phyloP scores from a whole-genome alignment of 2,329 filamentous ascomycete species.

The Calonectria naviculata region DNA sequence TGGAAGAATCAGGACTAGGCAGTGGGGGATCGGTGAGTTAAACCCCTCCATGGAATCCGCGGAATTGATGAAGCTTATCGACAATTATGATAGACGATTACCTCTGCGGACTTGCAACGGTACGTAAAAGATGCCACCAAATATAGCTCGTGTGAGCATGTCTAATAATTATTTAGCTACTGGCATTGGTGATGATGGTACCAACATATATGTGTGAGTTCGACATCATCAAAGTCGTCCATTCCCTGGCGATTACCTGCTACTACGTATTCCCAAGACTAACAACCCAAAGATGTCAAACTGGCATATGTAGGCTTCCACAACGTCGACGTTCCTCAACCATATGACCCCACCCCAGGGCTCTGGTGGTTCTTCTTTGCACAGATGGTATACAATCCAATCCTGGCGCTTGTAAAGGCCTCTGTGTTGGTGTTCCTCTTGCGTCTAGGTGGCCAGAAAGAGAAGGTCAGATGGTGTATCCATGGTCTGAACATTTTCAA shows the following conservation, averaged over 20 bases:
- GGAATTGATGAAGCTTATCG: background rate
- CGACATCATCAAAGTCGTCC: background rate
- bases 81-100: slow-evolving; percentile 12
- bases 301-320: slow-evolving; percentile 23
- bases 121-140: background rate
- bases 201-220: slow-evolving; percentile 16
- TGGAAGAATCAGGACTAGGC: slow-evolving; percentile 17
- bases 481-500: slow-evolving; percentile 48
- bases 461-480: slow-evolving; percentile 38
- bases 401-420: slow-evolving; percentile 56
- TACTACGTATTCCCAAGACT: background rate
- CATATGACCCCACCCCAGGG: slow-evolving; percentile 9
- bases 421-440: slow-evolving; percentile 56
- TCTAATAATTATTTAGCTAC: slow-evolving; percentile 15
- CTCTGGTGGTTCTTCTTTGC: slow-evolving; percentile 49
- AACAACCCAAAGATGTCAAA: slow-evolving; percentile 17
- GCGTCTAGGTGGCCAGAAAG: slow-evolving; percentile 50
- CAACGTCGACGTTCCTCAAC: slow-evolving; percentile 10
- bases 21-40: slow-evolving; percentile 25
- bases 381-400: slow-evolving; percentile 56
- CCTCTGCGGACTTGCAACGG: slow-evolving; percentile 24
- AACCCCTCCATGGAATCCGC: background rate
- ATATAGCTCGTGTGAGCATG: background rate
- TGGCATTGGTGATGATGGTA: slow-evolving; percentile 21
- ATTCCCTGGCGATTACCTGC: too few species aligned